Conservation (phyloP, 1,284 basidiomycete species). For the Naganishia albida region DNA sequence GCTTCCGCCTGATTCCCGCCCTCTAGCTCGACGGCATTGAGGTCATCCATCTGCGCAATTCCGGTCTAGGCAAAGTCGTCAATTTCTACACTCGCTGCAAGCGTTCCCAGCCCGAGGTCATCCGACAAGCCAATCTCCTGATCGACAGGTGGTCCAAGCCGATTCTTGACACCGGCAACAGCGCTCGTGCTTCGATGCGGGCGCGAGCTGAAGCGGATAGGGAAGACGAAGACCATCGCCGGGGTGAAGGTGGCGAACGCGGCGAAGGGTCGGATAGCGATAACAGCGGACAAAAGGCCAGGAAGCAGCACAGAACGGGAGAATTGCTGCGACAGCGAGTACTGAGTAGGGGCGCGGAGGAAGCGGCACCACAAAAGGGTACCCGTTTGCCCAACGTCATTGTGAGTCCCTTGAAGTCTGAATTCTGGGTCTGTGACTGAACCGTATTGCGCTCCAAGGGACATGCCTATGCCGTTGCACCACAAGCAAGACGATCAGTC, state of each 20-base stretch:
- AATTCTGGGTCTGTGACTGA: too few species aligned
- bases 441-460: slow-evolving; percentile 19
- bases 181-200: slow-evolving; percentile 18
- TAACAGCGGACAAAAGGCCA: slow-evolving; percentile 36
- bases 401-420: slow-evolving; percentile 7
- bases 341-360: slow-evolving; percentile 8
- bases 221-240: slow-evolving; percentile 39
- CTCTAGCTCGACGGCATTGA: slow-evolving; percentile 22
- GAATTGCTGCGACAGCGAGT: slow-evolving; percentile 44
- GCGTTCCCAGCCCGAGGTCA: slow-evolving; percentile 78
- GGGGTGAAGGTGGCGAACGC: slow-evolving; percentile 36
- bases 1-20: background rate
- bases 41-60: slow-evolving; percentile 75
- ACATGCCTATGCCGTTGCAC: slow-evolving; percentile 32
- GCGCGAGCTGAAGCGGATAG: slow-evolving; percentile 73
- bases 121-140: slow-evolving; percentile 78
- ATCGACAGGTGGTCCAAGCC: slow-evolving; percentile 89
- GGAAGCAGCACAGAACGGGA: slow-evolving; percentile 46
- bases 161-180: slow-evolving; percentile 69
- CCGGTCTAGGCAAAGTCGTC: slow-evolving; percentile 84
- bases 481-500: slow-evolving; percentile 26
- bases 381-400: slow-evolving; percentile 13
- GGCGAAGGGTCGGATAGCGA: slow-evolving; percentile 26
- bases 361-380: slow-evolving; percentile 41
- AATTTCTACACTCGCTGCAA: slow-evolving; percentile 91